These are phyloP conservation scores for Trichothecium sympodiale DNA, from an alignment of 2,329 filamentous ascomycete genomes.

Conservation along the genomic window DNA sequence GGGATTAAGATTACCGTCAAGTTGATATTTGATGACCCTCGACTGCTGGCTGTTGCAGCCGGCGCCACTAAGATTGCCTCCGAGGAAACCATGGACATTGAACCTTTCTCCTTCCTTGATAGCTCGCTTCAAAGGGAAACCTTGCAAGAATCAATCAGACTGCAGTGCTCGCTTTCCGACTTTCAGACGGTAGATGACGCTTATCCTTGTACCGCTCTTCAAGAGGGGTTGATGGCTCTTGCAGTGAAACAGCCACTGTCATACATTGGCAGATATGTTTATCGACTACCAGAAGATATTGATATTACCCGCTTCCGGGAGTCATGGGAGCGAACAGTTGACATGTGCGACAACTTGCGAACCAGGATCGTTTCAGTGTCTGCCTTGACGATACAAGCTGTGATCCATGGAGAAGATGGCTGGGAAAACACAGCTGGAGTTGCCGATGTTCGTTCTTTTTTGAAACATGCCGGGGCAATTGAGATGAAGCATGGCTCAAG, in stretches of 20 bases:
- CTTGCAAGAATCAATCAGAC: neutral
- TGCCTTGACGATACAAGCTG: too few species aligned
- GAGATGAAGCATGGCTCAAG: too few species aligned
- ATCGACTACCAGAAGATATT: neutral
- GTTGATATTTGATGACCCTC: slow-evolving; percentile 1
- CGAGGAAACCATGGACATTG: slow-evolving; percentile 9
- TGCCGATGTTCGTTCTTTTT: too few species aligned
- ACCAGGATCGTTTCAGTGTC: neutral
- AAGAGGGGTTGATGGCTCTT: slow-evolving; percentile 36
- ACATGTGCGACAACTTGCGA: neutral
- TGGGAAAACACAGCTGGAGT: too few species aligned
- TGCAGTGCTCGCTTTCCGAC: neutral
- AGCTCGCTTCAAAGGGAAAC: too few species aligned
- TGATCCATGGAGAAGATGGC: too few species aligned
- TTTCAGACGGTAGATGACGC: slow-evolving; percentile 32
- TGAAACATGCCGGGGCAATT: too few species aligned
- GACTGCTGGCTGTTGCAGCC: slow-evolving; percentile 1
- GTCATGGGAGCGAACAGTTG: neutral
- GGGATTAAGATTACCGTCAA: slow-evolving; percentile 2
- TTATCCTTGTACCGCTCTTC: slow-evolving; percentile 36
- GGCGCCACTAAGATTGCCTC: neutral
- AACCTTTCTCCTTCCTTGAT: neutral
- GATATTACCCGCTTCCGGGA: neutral
- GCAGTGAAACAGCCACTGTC: slow-evolving; percentile 10
- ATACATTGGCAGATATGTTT: neutral